Base-by-base conservation (phyloP, 352 stramenopile genomes). In the Thalassiosira exigua region DNA sequence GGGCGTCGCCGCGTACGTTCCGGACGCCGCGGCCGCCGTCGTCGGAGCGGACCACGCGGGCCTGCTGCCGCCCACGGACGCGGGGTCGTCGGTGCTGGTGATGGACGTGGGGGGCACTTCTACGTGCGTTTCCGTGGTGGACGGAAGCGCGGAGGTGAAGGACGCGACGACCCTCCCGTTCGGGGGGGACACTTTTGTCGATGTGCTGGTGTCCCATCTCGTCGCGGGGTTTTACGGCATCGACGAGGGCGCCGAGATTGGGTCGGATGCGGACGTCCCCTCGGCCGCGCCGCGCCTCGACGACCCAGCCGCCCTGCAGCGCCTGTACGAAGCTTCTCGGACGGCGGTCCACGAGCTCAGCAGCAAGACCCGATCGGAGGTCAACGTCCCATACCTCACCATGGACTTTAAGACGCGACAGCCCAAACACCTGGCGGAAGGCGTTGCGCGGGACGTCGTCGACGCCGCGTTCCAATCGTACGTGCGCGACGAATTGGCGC, bases 321-420 rank as follows among this genome's bases (percentile, higher is more conserved):
- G 85, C 30, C 61, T 93, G 9, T 76, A 88, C 54, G 73, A 78
- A 26, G 83, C 75, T 41, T 87, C 85, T 29, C 65, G 70, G 24
- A 76, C 62, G 19, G 83, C 81, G 14, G 48, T 87, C 11, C 21
- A 83, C 3, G 88, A 93, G 81, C 59, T 92, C 9, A 85, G 79
- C 22, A 83, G 67, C 36, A 86, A 89, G 33, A 84, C 74, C 22
- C 44, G 81, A 48, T 70, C 70, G 51, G 58, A 86, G 42, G 73
- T 93, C 17, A 86, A 93, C 72, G 76, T 93, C 53, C 88, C 85
- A 1, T 93, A 88, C 65, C 74, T 93, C 14, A 86, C 80, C 36
- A 87, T 87, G 67, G 72, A 87, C 59, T 32, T 79, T 9, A 9
- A 73, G 69, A 78, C 57, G 17, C 44, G 60, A 75, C 46, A 75